Percentiles rank a stretch among this genome's conserved stretches.
These are phyloP conservation scores for Hippophae tibetana DNA, from an alignment of 306 rosid genomes.

Conservation along the genomic window DNA sequence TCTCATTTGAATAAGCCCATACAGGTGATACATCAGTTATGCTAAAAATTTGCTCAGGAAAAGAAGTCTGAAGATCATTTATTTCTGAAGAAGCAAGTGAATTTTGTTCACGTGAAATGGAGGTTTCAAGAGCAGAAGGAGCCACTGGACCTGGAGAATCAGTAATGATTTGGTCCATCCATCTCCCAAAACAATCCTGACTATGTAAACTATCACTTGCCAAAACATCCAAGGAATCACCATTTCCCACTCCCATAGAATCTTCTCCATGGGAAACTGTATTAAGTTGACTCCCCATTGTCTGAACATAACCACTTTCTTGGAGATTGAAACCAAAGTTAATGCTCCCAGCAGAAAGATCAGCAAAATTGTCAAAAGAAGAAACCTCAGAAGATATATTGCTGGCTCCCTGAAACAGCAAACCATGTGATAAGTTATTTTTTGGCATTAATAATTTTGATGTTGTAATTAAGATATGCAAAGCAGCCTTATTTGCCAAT, in stretches of 20 bases:
- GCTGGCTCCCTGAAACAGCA: conserved; percentile 41
- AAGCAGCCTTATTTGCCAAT: background rate
- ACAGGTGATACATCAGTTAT: conserved; percentile 69
- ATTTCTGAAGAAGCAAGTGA: conserved; percentile 28
- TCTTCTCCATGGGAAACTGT: conserved; percentile 29
- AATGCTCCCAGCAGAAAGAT: conserved; percentile 26
- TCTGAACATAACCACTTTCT: conserved; percentile 27
- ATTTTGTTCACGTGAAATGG: conserved; percentile 37
- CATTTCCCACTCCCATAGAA: conserved; percentile 21
- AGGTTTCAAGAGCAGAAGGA: conserved; percentile 42
- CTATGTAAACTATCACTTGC: conserved; percentile 48
- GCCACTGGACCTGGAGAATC: conserved; percentile 51
- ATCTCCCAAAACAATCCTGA: conserved; percentile 88
- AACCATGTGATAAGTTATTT: conserved; percentile 3
- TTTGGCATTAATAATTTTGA: background rate
- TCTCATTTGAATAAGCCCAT: conserved; percentile 72
- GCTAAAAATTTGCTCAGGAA: conserved; percentile 59
- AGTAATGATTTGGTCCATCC: conserved; percentile 49
- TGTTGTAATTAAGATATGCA: no score
- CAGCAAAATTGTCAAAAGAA: conserved; percentile 32
- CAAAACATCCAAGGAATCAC: conserved; percentile 25
- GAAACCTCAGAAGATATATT: conserved; percentile 28
- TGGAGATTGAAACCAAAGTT: conserved; percentile 21
- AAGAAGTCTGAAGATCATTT: conserved; percentile 44
- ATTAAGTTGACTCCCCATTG: conserved; percentile 31